These are phyloP conservation scores for Lasiodiplodia gonubiensis DNA, from an alignment of 2,329 filamentous ascomycete genomes.

Conservation along the genomic window DNA sequence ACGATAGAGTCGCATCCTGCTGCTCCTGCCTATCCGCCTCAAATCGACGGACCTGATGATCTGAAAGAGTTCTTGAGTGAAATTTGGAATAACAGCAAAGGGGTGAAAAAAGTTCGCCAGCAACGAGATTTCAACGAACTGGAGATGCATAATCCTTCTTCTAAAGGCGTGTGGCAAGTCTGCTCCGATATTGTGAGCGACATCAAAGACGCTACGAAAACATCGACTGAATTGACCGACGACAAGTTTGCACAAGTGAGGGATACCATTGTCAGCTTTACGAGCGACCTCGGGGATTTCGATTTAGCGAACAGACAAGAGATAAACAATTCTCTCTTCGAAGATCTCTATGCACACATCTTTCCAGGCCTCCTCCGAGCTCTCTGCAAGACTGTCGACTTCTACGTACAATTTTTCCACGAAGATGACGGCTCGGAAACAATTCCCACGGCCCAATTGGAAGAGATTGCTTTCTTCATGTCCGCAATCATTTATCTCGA, in stretches of 20 bases:
- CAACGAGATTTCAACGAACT: background rate
- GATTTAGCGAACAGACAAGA: conserved; percentile 10
- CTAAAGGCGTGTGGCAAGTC: background rate
- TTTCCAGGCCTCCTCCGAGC: conserved; percentile 36
- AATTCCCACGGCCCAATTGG: background rate
- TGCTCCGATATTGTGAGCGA: background rate
- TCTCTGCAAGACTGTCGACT: conserved; percentile 30
- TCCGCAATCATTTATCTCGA: conserved; percentile 36
- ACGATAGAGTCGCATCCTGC: background rate
- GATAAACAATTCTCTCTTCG: conserved; percentile 23
- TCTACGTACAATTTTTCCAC: conserved; percentile 30
- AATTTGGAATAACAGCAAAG: background rate
- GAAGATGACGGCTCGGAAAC: background rate
- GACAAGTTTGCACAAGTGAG: background rate
- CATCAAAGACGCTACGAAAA: background rate
- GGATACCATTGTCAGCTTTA: background rate
- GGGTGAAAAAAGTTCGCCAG: background rate
- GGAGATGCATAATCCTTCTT: background rate
- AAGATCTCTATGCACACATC: conserved; percentile 37
- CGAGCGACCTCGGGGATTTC: background rate
- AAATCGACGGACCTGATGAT: background rate
- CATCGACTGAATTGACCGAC: background rate
- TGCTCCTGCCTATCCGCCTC: background rate
- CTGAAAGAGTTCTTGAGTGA: background rate
- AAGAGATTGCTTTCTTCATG: conserved; percentile 37